Evolutionary conservation across 768 basidiomycete species (phyloP).

Genomic region (Kwoniella heveanensis): DNA sequence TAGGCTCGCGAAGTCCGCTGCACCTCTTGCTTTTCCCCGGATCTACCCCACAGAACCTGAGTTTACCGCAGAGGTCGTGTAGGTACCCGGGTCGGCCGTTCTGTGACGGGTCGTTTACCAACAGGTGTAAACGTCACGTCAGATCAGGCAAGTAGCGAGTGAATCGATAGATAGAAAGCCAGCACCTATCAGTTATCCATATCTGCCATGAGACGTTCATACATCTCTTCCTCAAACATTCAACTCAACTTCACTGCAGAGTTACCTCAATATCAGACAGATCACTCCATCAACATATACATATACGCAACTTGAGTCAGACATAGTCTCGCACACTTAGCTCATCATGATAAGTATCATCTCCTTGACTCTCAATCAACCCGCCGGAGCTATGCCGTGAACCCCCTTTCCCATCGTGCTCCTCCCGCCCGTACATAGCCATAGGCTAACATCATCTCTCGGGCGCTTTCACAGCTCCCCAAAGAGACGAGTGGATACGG

Average conservation of each 20-base stretch:
- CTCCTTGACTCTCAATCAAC: not conserved
- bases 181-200: not conserved
- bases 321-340: not conserved
- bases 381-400: not conserved
- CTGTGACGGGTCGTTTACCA: no score
- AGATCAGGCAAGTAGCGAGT: no score
- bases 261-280: not conserved
- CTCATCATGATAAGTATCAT: constrained; percentile 46
- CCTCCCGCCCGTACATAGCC: not conserved
- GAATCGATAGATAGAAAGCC: no score
- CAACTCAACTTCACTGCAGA: not conserved
- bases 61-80: no score
- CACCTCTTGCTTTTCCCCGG: no score
- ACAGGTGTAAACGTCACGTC: no score
- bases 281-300: not conserved
- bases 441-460: constrained; percentile 22
- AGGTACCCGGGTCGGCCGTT: no score
- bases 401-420: not conserved
- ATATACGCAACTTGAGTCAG: not conserved
- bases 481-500: constrained; percentile 95
- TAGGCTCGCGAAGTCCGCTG: no score
- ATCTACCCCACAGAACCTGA: no score
- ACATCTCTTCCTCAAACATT: not conserved
- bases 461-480: constrained; percentile 66
- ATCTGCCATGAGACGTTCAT: not conserved